Base-by-base conservation (phyloP, 805 yeast species). In the Cyberlindnera bimundalis region DNA sequence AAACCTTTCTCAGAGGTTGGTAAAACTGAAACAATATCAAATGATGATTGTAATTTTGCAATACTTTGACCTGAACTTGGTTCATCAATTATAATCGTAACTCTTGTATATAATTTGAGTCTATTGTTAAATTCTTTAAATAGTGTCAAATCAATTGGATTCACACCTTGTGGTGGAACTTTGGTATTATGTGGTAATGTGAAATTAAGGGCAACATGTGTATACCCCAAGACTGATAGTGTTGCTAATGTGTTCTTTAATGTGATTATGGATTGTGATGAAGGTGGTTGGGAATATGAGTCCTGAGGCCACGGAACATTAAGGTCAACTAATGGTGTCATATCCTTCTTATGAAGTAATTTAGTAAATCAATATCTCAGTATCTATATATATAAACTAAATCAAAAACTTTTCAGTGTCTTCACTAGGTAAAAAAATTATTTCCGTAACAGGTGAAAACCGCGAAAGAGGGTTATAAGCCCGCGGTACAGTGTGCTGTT, bases 1-100 rank as follows among this genome's bases (percentile, higher is more conserved):
- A 93, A 66, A 5, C 89, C 85, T 58, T 79, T 82, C 58, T 93
- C 99, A 37, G 82, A 76, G 17, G 68, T 53, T 1, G 99, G 99
- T 49, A 80, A 75, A 1, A 91, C 81, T 0, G 96, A 86, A 7
- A 93, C 70, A 3, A 93, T 61, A 59, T 93, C 98, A 58, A 84
- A 93, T 10, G 67, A 59, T 39, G 61, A 64, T 62, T 65, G 60
- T 61, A 60, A 55, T 46, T 49, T 72, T 66, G 59, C 45, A 19
- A 61, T 61, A 19, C 76, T 78, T 52, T 82, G 91, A 31, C 84
- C 78, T 48, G 84, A 84, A 7, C 87, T 70, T 1, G 91, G 81
- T 46, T 89, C 96, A 46, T 79, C 84, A 9, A 90, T 73, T 11
- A 79, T 67, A 7, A 93, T 55, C 0, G 98, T 93, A 19, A 86